Percentiles rank a stretch among this genome's conserved stretches.
Evolutionary conservation across 2,329 filamentous ascomycete genomes (phyloP).

Genomic region (Colletotrichum somersetense): DNA sequence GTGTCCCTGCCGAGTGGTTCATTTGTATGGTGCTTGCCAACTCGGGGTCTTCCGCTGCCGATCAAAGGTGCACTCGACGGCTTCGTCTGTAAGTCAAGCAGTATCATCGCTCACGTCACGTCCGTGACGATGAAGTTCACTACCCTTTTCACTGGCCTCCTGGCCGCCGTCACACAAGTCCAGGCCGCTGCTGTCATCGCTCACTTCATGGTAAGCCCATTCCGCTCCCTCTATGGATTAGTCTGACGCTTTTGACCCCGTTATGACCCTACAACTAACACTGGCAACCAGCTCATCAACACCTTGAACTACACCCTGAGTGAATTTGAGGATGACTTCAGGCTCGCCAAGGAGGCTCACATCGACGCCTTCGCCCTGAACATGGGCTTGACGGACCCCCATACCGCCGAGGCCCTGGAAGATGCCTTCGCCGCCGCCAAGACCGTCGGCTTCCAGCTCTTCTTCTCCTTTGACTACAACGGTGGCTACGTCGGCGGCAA

Average conservation of each 20-base stretch:
- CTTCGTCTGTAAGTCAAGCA: slow-evolving; percentile 4
- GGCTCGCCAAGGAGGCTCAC: slow-evolving; percentile 56
- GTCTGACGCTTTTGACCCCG: neutral
- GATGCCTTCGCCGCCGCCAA: slow-evolving; percentile 40
- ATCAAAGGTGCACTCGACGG: slow-evolving; percentile 20
- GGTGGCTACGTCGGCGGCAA: slow-evolving; percentile 36
- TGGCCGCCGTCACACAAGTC: slow-evolving; percentile 26
- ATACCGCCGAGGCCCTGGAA: slow-evolving; percentile 29
- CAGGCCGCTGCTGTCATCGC: slow-evolving; percentile 37
- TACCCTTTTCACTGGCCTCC: slow-evolving; percentile 19
- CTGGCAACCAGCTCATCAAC: slow-evolving; percentile 24
- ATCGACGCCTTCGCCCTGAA: slow-evolving; percentile 48
- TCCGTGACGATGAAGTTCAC: slow-evolving; percentile 33
- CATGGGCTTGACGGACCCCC: slow-evolving; percentile 32
- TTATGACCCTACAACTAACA: slow-evolving; percentile 3
- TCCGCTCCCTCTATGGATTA: neutral
- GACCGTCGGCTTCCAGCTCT: slow-evolving; percentile 46
- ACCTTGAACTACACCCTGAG: slow-evolving; percentile 47
- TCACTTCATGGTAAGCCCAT: slow-evolving; percentile 38
- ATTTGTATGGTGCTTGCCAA: slow-evolving; percentile 3
- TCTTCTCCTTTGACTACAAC: slow-evolving; percentile 53
- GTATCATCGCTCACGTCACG: slow-evolving; percentile 7
- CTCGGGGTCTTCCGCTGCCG: neutral
- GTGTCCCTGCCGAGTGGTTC: neutral
- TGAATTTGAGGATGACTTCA: slow-evolving; percentile 63